These are phyloP conservation scores for Mortierella sp. DNA, from an alignment of 371 early-diverging fungal species.

Conservation along the genomic window DNA sequence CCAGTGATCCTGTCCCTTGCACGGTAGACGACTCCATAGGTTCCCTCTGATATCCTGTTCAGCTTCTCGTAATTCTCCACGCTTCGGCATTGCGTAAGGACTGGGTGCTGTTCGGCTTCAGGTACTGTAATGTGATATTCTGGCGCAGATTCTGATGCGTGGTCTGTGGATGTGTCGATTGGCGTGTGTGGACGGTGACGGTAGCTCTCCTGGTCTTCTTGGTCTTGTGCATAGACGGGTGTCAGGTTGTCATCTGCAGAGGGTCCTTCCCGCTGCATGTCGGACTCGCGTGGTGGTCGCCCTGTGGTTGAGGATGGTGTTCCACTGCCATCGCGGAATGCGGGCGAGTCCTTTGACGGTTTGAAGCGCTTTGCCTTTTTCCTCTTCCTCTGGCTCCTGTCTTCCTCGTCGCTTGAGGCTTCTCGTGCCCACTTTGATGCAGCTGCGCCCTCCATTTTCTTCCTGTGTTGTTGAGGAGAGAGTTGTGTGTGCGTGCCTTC, in stretches of 20 bases:
- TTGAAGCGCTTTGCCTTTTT: slow-evolving; percentile 44
- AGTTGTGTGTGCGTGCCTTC: neutral
- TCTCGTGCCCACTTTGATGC: slow-evolving; percentile 53
- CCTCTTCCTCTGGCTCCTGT: slow-evolving; percentile 25
- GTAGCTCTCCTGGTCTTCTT: slow-evolving; percentile 5
- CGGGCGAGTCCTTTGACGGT: slow-evolving; percentile 42
- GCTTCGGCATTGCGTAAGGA: slow-evolving; percentile 74
- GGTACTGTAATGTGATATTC: slow-evolving; percentile 44
- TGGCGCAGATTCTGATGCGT: neutral
- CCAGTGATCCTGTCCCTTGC: slow-evolving; percentile 93
- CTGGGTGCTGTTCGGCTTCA: slow-evolving; percentile 56
- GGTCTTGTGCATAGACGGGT: slow-evolving; percentile 2
- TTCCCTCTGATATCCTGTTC: slow-evolving; percentile 98
- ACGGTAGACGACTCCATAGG: slow-evolving; percentile 99
- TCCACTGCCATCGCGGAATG: slow-evolving; percentile 38
- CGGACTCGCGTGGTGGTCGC: slow-evolving; percentile 20
- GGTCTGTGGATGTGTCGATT: slow-evolving; percentile 1
- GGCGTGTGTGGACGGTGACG: neutral
- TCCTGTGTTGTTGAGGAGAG: neutral
- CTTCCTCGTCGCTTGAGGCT: slow-evolving; percentile 51
- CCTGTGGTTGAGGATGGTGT: slow-evolving; percentile 34
- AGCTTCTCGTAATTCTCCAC: slow-evolving; percentile 92
- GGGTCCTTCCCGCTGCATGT: slow-evolving; percentile 17
- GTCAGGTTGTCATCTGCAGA: slow-evolving; percentile 16
- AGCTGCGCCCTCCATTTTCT: slow-evolving; percentile 44